phyloP scores from a whole-genome alignment of 1,139 yeast species.

The Blastobotrys aristatus region DNA sequence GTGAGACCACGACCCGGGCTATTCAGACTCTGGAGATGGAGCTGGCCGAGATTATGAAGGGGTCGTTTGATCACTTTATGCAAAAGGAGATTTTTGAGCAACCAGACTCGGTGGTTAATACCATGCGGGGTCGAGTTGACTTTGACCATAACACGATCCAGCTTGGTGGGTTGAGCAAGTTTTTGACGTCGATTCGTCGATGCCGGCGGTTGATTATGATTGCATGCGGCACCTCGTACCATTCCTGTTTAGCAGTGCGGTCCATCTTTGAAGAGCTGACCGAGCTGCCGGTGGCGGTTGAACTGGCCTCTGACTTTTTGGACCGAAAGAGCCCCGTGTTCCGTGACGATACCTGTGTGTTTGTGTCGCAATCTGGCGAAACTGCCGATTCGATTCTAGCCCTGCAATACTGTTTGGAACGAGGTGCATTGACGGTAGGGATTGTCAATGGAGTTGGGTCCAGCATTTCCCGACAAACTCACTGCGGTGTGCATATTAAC shows the following conservation, averaged over 20 bases:
- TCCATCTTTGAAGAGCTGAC: constrained; percentile 95
- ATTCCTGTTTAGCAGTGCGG: constrained; percentile 95
- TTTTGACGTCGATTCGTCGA: constrained; percentile 84
- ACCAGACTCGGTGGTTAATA: constrained; percentile 95
- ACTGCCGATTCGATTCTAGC: constrained; percentile 99
- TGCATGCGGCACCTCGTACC: constrained; percentile 99
- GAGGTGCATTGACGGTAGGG: constrained; percentile 97
- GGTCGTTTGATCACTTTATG: constrained; percentile 94
- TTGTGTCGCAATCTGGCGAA: constrained; percentile 98
- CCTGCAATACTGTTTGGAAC: constrained; percentile 89
- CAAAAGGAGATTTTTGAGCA: constrained; percentile 98
- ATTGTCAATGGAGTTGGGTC: constrained; percentile 95
- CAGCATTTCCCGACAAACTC: constrained; percentile 89
- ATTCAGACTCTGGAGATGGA: constrained; percentile 97
- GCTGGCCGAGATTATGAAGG: constrained; percentile 97
- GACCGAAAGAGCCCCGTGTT: constrained; percentile 95
- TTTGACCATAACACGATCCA: constrained; percentile 72
- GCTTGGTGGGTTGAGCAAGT: constrained; percentile 85
- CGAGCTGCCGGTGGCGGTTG: constrained; percentile 93
- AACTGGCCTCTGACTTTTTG: constrained; percentile 94
- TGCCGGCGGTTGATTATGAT: constrained; percentile 96
- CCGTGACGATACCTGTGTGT: constrained; percentile 96
- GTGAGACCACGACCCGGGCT: constrained; percentile 88
- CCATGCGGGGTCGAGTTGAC: constrained; percentile 99
- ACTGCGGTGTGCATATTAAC: constrained; percentile 98